Evolutionary conservation across 805 yeast species (phyloP).

Genomic region (Ogataea ganodermae): DNA sequence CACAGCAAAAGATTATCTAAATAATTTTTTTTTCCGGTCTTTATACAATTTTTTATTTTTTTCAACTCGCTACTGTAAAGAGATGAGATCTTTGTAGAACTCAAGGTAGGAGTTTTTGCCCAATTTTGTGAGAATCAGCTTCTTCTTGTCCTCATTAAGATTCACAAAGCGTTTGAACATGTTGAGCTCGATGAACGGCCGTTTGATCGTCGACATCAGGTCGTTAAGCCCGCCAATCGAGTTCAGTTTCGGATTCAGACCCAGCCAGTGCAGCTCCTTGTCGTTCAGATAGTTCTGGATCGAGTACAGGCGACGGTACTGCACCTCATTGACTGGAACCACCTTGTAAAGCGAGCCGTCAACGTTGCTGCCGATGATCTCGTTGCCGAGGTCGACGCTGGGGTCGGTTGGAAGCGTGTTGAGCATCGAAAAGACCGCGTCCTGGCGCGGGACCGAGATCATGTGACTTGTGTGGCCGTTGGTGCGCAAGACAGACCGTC

Average conservation of each 20-base stretch:
- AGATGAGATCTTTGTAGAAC: conserved; percentile 62
- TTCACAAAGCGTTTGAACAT: conserved; percentile 54
- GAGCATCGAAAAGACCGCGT: conserved; percentile 33
- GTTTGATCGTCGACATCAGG: conserved; percentile 42
- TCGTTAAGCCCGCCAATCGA: conserved; percentile 45
- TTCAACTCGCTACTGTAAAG: conserved; percentile 25
- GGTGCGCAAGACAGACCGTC: conserved; percentile 67
- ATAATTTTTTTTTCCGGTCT: not conserved
- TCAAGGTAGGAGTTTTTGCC: conserved; percentile 60
- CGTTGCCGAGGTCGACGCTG: conserved; percentile 43
- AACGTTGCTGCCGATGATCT: conserved; percentile 66
- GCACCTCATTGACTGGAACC: conserved; percentile 70
- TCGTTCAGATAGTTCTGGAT: conserved; percentile 87
- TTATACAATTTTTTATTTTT: not conserved
- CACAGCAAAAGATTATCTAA: not conserved
- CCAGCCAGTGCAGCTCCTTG: conserved; percentile 69
- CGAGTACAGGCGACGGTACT: conserved; percentile 78
- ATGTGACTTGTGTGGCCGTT: conserved; percentile 62
- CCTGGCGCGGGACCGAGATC: conserved; percentile 44
- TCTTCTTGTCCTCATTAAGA: conserved; percentile 59
- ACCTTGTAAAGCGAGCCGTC: conserved; percentile 82
- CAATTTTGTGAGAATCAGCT: conserved; percentile 54
- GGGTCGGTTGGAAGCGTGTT: conserved; percentile 32
- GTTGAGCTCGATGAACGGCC: conserved; percentile 68
- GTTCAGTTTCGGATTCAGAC: conserved; percentile 78